Conservation (phyloP, 176 grass and related monocot genomes). For the Ampelocalamus luodianensis region DNA sequence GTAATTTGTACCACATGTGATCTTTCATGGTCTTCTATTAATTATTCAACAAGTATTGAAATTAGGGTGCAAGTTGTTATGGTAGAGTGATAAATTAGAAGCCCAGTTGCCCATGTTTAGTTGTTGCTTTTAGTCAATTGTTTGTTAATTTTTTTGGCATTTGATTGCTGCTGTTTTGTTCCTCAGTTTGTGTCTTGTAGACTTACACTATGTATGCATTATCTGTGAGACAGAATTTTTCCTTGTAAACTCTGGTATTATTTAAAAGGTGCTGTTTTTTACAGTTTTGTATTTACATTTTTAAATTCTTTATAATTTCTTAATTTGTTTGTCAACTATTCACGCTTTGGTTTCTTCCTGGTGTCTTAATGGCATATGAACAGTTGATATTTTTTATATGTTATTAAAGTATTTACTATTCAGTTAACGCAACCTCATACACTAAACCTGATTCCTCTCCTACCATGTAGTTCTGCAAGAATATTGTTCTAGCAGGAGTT, state of each 20-base stretch:
- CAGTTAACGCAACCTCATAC: neutral
- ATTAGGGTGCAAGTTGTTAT: neutral
- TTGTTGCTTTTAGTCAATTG: neutral
- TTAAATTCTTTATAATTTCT: neutral
- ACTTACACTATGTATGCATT: neutral
- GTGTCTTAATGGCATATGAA: neutral
- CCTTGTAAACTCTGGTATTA: neutral
- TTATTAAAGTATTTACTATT: conserved; percentile 11
- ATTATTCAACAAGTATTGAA: neutral
- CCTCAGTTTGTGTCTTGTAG: neutral
- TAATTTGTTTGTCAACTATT: neutral
- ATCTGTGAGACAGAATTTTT: neutral
- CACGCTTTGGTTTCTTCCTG: neutral
- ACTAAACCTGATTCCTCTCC: conserved; percentile 27
- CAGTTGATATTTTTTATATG: conserved; percentile 14
- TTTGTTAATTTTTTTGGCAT: neutral
- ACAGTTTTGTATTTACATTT: neutral
- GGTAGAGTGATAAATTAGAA: neutral
- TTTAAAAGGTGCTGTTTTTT: neutral
- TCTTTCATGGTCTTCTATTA: neutral
- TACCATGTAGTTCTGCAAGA: conserved; percentile 90
- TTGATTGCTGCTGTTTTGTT: neutral
- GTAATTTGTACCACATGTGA: neutral
- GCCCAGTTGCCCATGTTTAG: neutral
- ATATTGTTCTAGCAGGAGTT: conserved; percentile 97